These are phyloP conservation scores for Cryptococcus wingfieldii DNA, from an alignment of 1,284 basidiomycete species.

Conservation along the genomic window DNA sequence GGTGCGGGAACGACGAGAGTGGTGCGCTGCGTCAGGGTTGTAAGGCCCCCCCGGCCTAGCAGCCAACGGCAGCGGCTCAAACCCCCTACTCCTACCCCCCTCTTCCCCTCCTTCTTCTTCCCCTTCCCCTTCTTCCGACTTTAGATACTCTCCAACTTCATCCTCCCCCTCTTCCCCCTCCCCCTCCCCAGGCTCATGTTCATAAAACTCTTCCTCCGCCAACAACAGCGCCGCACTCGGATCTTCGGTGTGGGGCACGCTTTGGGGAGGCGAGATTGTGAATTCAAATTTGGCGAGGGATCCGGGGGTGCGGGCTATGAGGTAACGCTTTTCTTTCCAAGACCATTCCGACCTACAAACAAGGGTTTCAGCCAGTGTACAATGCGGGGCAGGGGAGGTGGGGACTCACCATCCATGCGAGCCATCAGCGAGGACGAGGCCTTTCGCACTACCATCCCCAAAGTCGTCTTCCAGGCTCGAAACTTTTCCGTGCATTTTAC, in stretches of 20 bases:
- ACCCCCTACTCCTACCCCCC: slow-evolving; percentile 1
- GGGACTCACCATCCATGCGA: slow-evolving; percentile 30
- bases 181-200: too few relatives aligned
- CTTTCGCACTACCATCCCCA: slow-evolving; percentile 10
- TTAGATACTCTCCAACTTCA: neutral
- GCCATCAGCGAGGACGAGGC: slow-evolving; percentile 15
- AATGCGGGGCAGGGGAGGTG: too few relatives aligned
- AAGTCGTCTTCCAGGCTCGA: slow-evolving; percentile 16
- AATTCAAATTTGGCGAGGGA: slow-evolving; percentile 33
- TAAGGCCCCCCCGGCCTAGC: slow-evolving; percentile 13
- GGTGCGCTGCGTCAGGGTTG: slow-evolving; percentile 3
- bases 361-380: neutral
- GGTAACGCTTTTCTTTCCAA: slow-evolving; percentile 42
- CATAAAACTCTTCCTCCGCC: slow-evolving; percentile 3
- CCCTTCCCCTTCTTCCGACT: neutral
- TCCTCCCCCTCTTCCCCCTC: neutral
- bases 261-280: slow-evolving; percentile 15
- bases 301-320: slow-evolving; percentile 33
- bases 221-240: slow-evolving; percentile 4
- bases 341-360: slow-evolving; percentile 24
- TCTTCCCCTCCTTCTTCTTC: neutral
- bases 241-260: slow-evolving; percentile 4
- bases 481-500: slow-evolving; percentile 17
- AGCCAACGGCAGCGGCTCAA: slow-evolving; percentile 16
- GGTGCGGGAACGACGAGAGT: neutral